Conservation (phyloP, 768 basidiomycete species). For the Leucosporidium scottii region DNA sequence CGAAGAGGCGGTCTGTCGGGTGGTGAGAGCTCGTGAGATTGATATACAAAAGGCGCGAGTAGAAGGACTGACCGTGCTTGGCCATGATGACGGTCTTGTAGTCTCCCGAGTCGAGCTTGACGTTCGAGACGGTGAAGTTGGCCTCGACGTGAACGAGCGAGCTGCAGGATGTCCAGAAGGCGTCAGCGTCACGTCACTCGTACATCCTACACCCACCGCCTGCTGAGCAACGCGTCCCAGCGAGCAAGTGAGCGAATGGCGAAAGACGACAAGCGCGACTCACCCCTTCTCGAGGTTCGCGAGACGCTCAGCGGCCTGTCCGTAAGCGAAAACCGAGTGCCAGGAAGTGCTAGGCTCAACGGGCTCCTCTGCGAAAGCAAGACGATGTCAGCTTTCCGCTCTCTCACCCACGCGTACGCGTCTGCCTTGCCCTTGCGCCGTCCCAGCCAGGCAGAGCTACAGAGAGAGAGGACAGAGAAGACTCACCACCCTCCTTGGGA, state of each 20-base stretch:
- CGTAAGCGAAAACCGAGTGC: constrained; percentile 71
- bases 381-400: not conserved
- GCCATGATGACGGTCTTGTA: constrained; percentile 20
- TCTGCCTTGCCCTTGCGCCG: not conserved
- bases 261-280: not conserved
- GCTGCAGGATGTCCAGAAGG: not conserved
- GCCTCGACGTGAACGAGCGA: constrained; percentile 69
- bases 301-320: constrained; percentile 61
- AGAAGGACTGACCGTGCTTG: constrained; percentile 16
- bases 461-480: not conserved
- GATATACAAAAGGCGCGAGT: not conserved
- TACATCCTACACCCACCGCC: too few relatives aligned
- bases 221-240: not conserved
- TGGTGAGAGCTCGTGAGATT: not conserved
- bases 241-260: too few relatives aligned
- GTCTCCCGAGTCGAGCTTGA: constrained; percentile 23
- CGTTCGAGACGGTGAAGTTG: constrained; percentile 43
- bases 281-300: constrained; percentile 58
- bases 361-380: constrained; percentile 48
- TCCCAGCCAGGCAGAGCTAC: not conserved
- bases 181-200: not conserved
- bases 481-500: constrained; percentile 30
- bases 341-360: constrained; percentile 55
- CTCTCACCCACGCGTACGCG: not conserved
- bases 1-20: constrained; percentile 12